Evolutionary conservation across 805 yeast genomes (phyloP), one percentile per base, ranked within the genome.

Genomic region (Cyberlindnera euphorbiae): DNA sequence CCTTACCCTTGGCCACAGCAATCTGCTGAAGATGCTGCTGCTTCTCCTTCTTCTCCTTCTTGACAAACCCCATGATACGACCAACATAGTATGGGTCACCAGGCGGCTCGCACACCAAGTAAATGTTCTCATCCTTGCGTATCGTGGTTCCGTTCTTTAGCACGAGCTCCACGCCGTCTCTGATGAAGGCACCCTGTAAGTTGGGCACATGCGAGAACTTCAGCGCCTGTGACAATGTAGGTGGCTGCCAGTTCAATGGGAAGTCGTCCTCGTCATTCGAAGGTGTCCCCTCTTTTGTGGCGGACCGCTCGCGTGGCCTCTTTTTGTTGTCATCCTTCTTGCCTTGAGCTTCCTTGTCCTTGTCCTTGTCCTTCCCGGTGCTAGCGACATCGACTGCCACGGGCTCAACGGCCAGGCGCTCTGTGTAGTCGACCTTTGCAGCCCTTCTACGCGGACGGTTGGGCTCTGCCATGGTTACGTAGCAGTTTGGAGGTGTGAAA

Each of bases 11-110:
- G 10, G 13, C 28, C 11, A 13, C 17, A 14, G 15, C 15, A 8
- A 11, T 26, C 28, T 7, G 17, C 28, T 26, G 28, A 6, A 13
- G 13, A 9, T 19, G 22, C 22, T 19, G 22, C 9, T 19, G 22
- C 22, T 19, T 19, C 17, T 26, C 13, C 6, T 26, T 15, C 9
- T 10, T 11, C 35, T 64, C 68, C 46, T 64, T 70, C 33, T 58
- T 58, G 4, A 66, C 68, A 47, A 88, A 86, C 12, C 89, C 93
- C 67, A 85, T 73, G 26, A 90, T 70, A 28, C 90, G 67, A 1
- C 94, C 97, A 29, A 93, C 73, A 51, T 87, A 85, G 64, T 83
- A 93, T 0, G 97, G 97, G 50, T 87, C 96, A 2, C 95, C 93
- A 0, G 96, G 87, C 1, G 96, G 96, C 57, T 87, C 96, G 44